Evolutionary conservation across 805 yeast species (phyloP), one percentile per base, ranked within the genome.

Genomic region (Sugiyamaella americana): DNA sequence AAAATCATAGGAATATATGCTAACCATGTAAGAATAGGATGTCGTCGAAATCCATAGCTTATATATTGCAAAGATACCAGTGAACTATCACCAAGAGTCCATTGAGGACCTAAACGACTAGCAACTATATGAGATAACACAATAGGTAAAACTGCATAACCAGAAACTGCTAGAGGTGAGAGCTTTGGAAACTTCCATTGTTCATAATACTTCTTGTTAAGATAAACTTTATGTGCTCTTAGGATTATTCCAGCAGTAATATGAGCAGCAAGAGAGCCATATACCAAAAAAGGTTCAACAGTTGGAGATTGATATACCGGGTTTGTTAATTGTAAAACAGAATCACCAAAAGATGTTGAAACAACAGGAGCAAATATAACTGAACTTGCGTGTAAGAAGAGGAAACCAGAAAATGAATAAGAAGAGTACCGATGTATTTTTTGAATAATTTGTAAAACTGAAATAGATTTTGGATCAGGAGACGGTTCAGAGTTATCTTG

Each of bases 81-180:
- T 1, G 81, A 70, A 2, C 82, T 75, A 57, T 82, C 88, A 0
- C 85, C 87, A 49, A 81, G 84, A 1, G 79, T 65, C 2, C 55
- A 11, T 18, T 67, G 37, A 0, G 91, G 87, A 0, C 66, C 65
- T 3, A 71, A 34, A 47, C 85, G 66, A 50, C 73, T 69, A 42
- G 71, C 70, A 13, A 62, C 50, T 16, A 69, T 65, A 58, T 83
- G 89, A 35, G 63, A 71, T 0, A 53, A 42, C 1, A 79, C 47
- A 6, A 75, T 54, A 0, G 78, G 75, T 0, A 73, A 46, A 36
- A 80, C 61, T 8, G 76, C 36, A 58, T 79, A 80, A 0, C 91
- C 91, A 3, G 82, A 69, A 44, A 80, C 71, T 11, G 79, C 70
- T 18, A 79, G 60, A 2, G 87, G 87, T 1, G 84, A 65, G 3